These are phyloP conservation scores for Phialophora tarda DNA, from an alignment of 2,329 filamentous ascomycete genomes.

Conservation along the genomic window DNA sequence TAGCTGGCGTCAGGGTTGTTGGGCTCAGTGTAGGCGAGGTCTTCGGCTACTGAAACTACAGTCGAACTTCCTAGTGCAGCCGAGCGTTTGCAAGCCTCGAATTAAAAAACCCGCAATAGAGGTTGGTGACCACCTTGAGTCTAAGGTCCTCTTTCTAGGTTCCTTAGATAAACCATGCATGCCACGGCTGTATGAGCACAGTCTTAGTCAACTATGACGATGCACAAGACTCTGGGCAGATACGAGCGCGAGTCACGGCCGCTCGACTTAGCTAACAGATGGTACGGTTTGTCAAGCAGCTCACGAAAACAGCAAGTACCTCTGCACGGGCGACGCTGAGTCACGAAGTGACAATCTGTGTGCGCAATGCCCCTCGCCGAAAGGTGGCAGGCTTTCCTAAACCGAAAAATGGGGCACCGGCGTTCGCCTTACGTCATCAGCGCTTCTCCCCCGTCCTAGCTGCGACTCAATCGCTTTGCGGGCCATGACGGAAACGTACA, in stretches of 20 bases:
- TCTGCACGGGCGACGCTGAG: slow-evolving; percentile 9
- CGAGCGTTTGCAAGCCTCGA: slow-evolving; percentile 7
- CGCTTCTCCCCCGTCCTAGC: neutral
- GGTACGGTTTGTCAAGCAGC: slow-evolving; percentile 8
- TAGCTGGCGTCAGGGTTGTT: slow-evolving; percentile 77
- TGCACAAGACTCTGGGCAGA: neutral
- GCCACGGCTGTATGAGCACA: neutral
- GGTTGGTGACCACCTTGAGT: neutral
- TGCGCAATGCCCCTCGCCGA: neutral
- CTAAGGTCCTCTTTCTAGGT: slow-evolving; percentile 15
- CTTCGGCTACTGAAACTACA: slow-evolving; percentile 73
- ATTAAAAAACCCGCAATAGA: neutral
- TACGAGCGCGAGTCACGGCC: neutral
- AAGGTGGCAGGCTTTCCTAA: slow-evolving; percentile 12
- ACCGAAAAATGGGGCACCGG: slow-evolving; percentile 7
- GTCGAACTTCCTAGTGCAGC: neutral
- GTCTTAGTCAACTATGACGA: slow-evolving; percentile 7
- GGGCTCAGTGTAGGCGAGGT: slow-evolving; percentile 80
- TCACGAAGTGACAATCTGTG: slow-evolving; percentile 7
- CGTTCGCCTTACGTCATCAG: slow-evolving; percentile 17
- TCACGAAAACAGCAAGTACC: slow-evolving; percentile 9
- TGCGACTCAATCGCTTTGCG: slow-evolving; percentile 1
- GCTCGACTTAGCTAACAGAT: neutral
- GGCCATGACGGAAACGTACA: slow-evolving; percentile 3
- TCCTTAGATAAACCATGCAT: neutral